Evolutionary conservation across 805 yeast species (phyloP).

Genomic region (Kodamaea nitidulidarum): DNA sequence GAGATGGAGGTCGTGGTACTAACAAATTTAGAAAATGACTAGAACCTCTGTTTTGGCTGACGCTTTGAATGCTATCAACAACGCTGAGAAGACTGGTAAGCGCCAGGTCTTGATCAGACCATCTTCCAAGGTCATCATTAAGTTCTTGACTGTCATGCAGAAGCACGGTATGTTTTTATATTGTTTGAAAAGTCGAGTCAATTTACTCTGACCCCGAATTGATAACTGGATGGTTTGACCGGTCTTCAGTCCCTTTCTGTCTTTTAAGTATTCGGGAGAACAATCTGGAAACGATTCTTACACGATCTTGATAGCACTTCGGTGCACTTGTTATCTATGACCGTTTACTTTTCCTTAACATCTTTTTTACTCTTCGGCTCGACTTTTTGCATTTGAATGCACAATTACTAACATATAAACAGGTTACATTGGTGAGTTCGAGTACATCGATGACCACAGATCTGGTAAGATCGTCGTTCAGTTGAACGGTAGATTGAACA

Average conservation of each 20-base stretch:
- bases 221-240: constrained; percentile 98
- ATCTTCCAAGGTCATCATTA: constrained; percentile 96
- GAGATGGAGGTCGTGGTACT: constrained; percentile 8
- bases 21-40: constrained; percentile 58
- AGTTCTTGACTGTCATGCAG: constrained; percentile 95
- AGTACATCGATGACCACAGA: constrained; percentile 98
- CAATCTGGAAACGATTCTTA: constrained; percentile 61
- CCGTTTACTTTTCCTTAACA: constrained; percentile 74
- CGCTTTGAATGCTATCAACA: constrained; percentile 97
- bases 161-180: constrained; percentile 61
- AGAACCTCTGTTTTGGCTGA: constrained; percentile 98
- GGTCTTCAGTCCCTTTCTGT: constrained; percentile 87
- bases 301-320: constrained; percentile 45
- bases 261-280: constrained; percentile 97
- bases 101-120: constrained; percentile 98
- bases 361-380: constrained; percentile 10
- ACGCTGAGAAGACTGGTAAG: constrained; percentile 99
- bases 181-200: neutral
- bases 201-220: constrained; percentile 61
- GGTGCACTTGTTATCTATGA: constrained; percentile 27
- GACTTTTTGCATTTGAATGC: constrained; percentile 2
- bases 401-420: constrained; percentile 18
- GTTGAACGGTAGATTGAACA: constrained; percentile 78
- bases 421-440: constrained; percentile 92
- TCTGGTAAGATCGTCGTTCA: constrained; percentile 96